Evolutionary conservation across 176 grass and related monocot species (phyloP), one percentile per base, ranked within the genome.

Genomic region (Dactylis glomerata): DNA sequence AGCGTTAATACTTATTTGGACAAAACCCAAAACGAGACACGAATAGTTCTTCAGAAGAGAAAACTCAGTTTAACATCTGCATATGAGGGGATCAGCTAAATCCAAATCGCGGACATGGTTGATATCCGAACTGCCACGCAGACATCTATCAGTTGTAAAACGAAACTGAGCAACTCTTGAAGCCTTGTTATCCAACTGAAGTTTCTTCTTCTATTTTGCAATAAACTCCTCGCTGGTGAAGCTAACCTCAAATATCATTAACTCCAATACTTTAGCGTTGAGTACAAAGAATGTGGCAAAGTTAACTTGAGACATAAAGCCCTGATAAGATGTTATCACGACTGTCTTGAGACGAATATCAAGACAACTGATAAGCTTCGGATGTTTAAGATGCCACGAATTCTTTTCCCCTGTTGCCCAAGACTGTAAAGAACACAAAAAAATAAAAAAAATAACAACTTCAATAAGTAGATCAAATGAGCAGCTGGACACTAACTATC

Each of bases 211-310:
- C 42, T 73, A 41, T 27, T 73, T 2, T 46, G 69, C 41, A 27
- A 73, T 61, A 15, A 61, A 61, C 24, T 61, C 57, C 3, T 61
- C 57, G 26, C 5, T 28, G 57, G 24, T 14, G 11, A 1, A 61
- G 3, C 0, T 28, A 61, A 61, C 24, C 24, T 27, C 12, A 62
- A 62, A 30, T 30, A 30, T 3, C 42, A 62, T 62, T 0, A 62
- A 30, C 24, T 72, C 68, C 17, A 73, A 24, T 7, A 19, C 23
- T 73, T 45, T 73, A 0, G 41, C 41, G 15, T 47, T 73, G 23
- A 73, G 13, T 47, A 73, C 23, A 73, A 73, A 73, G 69, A 73
- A 73, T 73, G 41, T 44, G 14, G 42, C 41, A 46, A 73, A 73
- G 13, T 73, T 42, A 47, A 47, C n/a, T 30, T 73, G 5, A 28